These are phyloP conservation scores for Termitomyces sp. DNA, from an alignment of 768 basidiomycete species.

Conservation along the genomic window DNA sequence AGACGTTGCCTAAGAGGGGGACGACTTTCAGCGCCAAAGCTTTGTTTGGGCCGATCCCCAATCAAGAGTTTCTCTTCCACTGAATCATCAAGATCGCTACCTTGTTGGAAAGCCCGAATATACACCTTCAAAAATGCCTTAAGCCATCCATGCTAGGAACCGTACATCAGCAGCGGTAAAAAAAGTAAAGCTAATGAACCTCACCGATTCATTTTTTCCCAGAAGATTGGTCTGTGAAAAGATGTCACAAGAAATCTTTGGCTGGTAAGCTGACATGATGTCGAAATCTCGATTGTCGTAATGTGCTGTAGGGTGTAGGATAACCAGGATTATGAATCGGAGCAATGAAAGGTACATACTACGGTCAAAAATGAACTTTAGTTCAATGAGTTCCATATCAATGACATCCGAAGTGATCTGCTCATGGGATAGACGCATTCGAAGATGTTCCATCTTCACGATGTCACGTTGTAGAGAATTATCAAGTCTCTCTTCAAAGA, in stretches of 20 bases:
- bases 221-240: conserved; percentile 68
- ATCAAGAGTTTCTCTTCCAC: conserved; percentile 79
- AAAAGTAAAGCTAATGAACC: neutral
- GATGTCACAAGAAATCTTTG: conserved; percentile 41
- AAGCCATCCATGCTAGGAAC: conserved; percentile 64
- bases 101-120: conserved; percentile 70
- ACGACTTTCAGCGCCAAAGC: conserved; percentile 39
- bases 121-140: conserved; percentile 69
- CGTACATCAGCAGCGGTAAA: neutral
- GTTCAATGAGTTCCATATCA: conserved; percentile 78
- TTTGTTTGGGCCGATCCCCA: conserved; percentile 73
- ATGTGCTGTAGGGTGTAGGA: conserved; percentile 44
- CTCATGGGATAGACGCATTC: conserved; percentile 79
- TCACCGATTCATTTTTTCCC: conserved; percentile 52
- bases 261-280: conserved; percentile 77
- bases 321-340: neutral
- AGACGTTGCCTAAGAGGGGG: conserved; percentile 57
- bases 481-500: conserved; percentile 75
- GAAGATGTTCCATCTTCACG: conserved; percentile 76
- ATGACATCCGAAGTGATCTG: conserved; percentile 62
- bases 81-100: conserved; percentile 73
- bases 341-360: conserved; percentile 31
- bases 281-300: conserved; percentile 85
- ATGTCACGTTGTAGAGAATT: conserved; percentile 83
- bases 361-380: conserved; percentile 79